Base-by-base conservation (phyloP, 2,329 filamentous ascomycete genomes). In the Xylariaceae sp. region DNA sequence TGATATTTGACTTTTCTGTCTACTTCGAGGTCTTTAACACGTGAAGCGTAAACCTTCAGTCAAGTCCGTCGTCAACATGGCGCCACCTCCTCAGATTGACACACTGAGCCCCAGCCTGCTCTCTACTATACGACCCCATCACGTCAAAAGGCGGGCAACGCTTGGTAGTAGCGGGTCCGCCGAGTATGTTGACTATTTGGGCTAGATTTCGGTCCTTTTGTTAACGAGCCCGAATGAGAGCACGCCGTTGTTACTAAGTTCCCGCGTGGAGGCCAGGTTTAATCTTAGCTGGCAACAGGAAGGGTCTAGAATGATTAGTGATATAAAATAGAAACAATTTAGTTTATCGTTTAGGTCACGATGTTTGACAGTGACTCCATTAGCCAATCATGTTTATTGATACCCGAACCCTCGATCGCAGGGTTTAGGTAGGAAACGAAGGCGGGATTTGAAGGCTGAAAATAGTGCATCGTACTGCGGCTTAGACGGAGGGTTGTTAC, bases 41-140 rank as follows among this genome's bases (percentile, higher is more conserved):
- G 60, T 63, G 61, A 60, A 52, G 45, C 55, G 51, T 58, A 59
- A 58, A 60, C 33, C 51, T 61, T 47, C 44, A 54, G 46, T 46
- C 49, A 57, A 52, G 49, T 37, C 43, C 37, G 58, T n/a, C n/a
- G n/a, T 55, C 51, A 50, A 50, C 49, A 51, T 57, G 58, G 42
- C 52, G 44, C 49, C 58, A 52, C 47, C 39, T 48, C 35, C 36
- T 57, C 23, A 36, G 30, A 44, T 36, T 35, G 29, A 47, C 42
- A 53, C 27, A 36, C 15, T 50, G 23, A 16, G 30, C 27, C 24
- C 20, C 42, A 20, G 24, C 37, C 36, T 42, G 9, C 21, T 36
- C 6, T 20, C 30, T 23, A 23, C 3, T 41, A 48, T 44, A 36
- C 21, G 37, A 11, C 6, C 40, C 18, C 3, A 11, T 24, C 41